Evolutionary conservation across 1,284 basidiomycete species (phyloP).

Genomic region (Trichosporon inkin): DNA sequence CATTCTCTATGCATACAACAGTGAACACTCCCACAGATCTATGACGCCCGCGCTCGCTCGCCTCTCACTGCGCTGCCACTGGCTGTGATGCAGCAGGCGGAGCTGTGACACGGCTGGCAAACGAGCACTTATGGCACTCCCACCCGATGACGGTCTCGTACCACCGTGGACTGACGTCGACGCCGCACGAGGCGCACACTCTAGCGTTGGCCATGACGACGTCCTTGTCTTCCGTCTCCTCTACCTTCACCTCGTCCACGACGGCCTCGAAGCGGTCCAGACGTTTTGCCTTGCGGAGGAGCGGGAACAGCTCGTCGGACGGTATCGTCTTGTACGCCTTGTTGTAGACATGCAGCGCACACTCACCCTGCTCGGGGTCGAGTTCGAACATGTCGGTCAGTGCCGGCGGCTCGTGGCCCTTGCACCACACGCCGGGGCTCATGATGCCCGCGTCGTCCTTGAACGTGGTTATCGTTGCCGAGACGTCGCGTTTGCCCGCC

Average conservation of each 20-base stretch:
- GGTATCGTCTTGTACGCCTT: constrained; percentile 73
- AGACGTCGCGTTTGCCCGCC: constrained; percentile 60
- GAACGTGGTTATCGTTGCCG: constrained; percentile 68
- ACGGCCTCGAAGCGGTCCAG: constrained; percentile 60
- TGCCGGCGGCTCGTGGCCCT: constrained; percentile 67
- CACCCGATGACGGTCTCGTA: constrained; percentile 17
- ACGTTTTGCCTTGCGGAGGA: constrained; percentile 77
- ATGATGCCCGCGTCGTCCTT: constrained; percentile 80
- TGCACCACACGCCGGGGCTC: constrained; percentile 74
- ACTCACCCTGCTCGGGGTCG: constrained; percentile 64
- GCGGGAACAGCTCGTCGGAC: constrained; percentile 63
- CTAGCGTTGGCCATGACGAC: not conserved
- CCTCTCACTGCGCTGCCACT: not conserved
- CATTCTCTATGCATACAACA: constrained; percentile 8
- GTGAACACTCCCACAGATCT: not conserved
- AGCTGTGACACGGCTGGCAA: not conserved
- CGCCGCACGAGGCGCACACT: constrained; percentile 33
- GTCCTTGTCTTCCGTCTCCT: not conserved
- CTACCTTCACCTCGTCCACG: not conserved
- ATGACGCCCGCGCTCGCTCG: not conserved
- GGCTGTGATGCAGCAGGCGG: not conserved
- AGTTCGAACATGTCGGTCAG: constrained; percentile 78
- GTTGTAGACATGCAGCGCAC: constrained; percentile 78
- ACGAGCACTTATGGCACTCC: constrained; percentile 28
- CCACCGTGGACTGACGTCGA: constrained; percentile 45